Base-by-base conservation (phyloP, 352 stramenopile species). In the Aphanomyces astaci region DNA sequence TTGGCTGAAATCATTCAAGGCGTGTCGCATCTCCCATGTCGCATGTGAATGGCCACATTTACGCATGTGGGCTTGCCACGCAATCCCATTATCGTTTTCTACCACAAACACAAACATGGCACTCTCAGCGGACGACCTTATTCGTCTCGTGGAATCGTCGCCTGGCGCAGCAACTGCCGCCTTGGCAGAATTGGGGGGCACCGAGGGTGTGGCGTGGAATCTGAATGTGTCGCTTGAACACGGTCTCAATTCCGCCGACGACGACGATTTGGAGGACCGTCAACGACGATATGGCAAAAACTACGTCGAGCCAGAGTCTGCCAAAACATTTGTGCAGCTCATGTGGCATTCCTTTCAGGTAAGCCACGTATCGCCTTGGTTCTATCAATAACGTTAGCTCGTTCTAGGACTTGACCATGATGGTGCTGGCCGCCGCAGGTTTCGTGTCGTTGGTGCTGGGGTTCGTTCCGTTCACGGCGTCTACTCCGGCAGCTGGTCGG, bases 361-460 rank as follows among this genome's bases (percentile, higher is more conserved):
- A 46, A 9, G 9, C 39, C 9, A 46, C 39, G 9, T 17, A 9
- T 9, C 39, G 9, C 39, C 17, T 17, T 46, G 39, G 9, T 17
- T 17, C 39, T 9, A 17, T 17, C 39, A 46, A 9, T 17, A 46
- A 9, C 9, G 9, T 17, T 46, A 17, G 17, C 39, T 87, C 87
- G 22, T 86, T 94, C 49, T 80, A 97, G 39, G 81, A 91, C 56
- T 32, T 88, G 7, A 89, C 82, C 25, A 86, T 87, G 67, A 83
- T 91, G 28, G 74, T 86, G 10, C 65, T 91, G 4, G 77, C 78
- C 15, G 72, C 72, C n/a, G 81, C 79, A 1, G 80, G 82, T 22
- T 66, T 82, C 30, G 56, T 90, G 3, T 90, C 82, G 2, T 67
- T 89, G 52, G 66, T 87, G 24, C 48, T 89, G 15, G 54, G 76